Evolutionary conservation across 768 basidiomycete species (phyloP).

Genomic region (Boletus patriciae): DNA sequence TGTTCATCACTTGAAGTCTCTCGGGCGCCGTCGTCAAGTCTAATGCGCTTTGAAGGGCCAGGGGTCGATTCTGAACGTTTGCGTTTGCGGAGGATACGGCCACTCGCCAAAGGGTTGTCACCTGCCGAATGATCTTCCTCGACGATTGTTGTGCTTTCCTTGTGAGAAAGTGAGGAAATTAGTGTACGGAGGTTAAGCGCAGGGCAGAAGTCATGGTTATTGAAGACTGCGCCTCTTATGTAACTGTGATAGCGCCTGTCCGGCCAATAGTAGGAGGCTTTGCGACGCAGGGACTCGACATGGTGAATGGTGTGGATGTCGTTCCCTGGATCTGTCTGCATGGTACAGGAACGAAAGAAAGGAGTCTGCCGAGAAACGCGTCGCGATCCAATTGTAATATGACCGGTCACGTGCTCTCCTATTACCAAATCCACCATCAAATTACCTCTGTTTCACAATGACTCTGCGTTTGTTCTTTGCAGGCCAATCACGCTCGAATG

Average conservation of each 20-base stretch:
- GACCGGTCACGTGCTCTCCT: conserved; percentile 11
- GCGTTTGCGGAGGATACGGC: conserved; percentile 17
- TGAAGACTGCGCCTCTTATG: neutral
- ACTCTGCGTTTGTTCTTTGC: neutral
- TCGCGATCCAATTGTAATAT: neutral
- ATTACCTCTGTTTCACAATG: neutral
- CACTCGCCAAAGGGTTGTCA: neutral
- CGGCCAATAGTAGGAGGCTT: conserved; percentile 29
- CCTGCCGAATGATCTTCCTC: neutral
- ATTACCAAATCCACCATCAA: conserved; percentile 1
- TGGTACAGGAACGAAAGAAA: neutral
- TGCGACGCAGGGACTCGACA: conserved; percentile 30
- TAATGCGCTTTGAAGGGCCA: conserved; percentile 16
- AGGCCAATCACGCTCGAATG: neutral
- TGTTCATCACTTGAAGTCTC: neutral
- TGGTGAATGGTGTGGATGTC: conserved; percentile 21
- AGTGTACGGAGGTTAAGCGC: conserved; percentile 32
- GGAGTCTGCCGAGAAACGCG: conserved; percentile 3
- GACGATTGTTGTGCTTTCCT: neutral
- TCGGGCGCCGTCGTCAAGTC: neutral
- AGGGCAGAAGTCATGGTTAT: conserved; percentile 24
- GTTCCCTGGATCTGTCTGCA: conserved; percentile 7
- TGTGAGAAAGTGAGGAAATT: conserved; percentile 19
- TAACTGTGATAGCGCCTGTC: conserved; percentile 9
- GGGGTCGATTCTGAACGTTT: conserved; percentile 4